A percentile compares a stretch with the other conserved stretches of the same genome.
phyloP scores from a whole-genome alignment of 768 basidiomycete species.

The Austroboletus eburneus region DNA sequence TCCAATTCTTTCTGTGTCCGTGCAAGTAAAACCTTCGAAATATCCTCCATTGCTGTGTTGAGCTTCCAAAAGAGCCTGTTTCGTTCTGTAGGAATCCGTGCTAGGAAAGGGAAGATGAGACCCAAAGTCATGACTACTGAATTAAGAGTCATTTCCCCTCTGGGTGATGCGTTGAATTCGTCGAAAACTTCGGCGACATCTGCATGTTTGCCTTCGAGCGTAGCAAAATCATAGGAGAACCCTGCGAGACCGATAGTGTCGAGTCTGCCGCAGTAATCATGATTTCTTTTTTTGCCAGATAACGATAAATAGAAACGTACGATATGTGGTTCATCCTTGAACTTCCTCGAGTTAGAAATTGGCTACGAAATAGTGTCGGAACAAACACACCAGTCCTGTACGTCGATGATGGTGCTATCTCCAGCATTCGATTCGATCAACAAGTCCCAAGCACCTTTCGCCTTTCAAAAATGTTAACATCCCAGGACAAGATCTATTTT shows the following conservation, averaged over 20 bases:
- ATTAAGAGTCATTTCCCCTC: neutral
- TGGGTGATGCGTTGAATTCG: conserved; percentile 24
- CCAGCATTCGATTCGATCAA: conserved; percentile 11
- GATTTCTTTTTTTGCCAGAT: neutral
- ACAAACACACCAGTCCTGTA: conserved; percentile 28
- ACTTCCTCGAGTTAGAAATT: neutral
- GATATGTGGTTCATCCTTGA: conserved; percentile 35
- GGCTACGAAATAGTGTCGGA: neutral
- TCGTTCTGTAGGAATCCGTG: neutral
- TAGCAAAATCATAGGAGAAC: conserved; percentile 54
- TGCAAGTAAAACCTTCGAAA: neutral
- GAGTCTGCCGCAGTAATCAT: conserved; percentile 31
- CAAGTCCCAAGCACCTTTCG: conserved; percentile 29
- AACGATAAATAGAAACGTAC: conserved; percentile 10
- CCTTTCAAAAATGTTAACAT: conserved; percentile 10
- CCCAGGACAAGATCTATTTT: neutral
- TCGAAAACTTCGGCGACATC: conserved; percentile 41
- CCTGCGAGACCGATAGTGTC: conserved; percentile 58
- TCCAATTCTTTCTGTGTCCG: neutral
- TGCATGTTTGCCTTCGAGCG: conserved; percentile 45
- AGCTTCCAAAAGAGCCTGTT: neutral
- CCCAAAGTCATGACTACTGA: neutral
- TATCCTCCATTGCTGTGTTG: neutral
- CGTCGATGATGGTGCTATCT: conserved; percentile 30
- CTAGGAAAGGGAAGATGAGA: neutral